These are phyloP conservation scores for Paramecium bursaria DNA, from an alignment of 73 alveolate genomes.

Conservation along the genomic window DNA sequence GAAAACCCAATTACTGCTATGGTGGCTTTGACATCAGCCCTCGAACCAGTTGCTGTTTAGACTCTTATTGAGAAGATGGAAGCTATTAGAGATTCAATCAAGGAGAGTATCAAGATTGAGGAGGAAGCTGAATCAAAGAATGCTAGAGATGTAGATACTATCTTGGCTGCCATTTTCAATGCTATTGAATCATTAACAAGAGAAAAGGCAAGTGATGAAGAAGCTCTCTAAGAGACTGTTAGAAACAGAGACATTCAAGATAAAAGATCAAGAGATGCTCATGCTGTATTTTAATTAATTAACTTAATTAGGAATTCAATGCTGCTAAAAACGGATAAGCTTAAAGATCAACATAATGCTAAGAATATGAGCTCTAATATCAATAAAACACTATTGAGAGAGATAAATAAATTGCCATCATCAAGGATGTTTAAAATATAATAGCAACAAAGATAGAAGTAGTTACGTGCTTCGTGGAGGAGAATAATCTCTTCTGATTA, in stretches of 20 bases:
- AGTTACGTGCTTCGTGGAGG: slow-evolving; percentile 54
- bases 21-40: slow-evolving; percentile 63
- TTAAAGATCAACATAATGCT: slow-evolving; percentile 44
- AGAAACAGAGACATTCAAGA: slow-evolving; percentile 62
- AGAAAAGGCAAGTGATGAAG: slow-evolving; percentile 56
- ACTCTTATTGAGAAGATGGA: slow-evolving; percentile 60
- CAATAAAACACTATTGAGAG: slow-evolving; percentile 55
- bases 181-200: slow-evolving; percentile 51
- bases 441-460: slow-evolving; percentile 61
- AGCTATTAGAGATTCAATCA: slow-evolving; percentile 59
- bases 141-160: slow-evolving; percentile 54
- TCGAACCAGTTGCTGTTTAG: slow-evolving; percentile 55
- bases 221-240: slow-evolving; percentile 46
- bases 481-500: slow-evolving; percentile 53
- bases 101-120: slow-evolving; percentile 54
- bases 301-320: slow-evolving; percentile 22
- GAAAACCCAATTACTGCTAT: slow-evolving; percentile 62
- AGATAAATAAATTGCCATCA: slow-evolving; percentile 60
- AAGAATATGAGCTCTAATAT: slow-evolving; percentile 50
- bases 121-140: slow-evolving; percentile 64
- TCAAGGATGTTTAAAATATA: slow-evolving; percentile 46
- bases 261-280: slow-evolving; percentile 61
- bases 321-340: slow-evolving; percentile 59
- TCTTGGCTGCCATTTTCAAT: slow-evolving; percentile 55
- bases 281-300: slow-evolving; percentile 45